Evolutionary conservation across 2,329 filamentous ascomycete species (phyloP), one percentile per base, ranked within the genome.

Genomic region (Microdochium trichocladiopsis): DNA sequence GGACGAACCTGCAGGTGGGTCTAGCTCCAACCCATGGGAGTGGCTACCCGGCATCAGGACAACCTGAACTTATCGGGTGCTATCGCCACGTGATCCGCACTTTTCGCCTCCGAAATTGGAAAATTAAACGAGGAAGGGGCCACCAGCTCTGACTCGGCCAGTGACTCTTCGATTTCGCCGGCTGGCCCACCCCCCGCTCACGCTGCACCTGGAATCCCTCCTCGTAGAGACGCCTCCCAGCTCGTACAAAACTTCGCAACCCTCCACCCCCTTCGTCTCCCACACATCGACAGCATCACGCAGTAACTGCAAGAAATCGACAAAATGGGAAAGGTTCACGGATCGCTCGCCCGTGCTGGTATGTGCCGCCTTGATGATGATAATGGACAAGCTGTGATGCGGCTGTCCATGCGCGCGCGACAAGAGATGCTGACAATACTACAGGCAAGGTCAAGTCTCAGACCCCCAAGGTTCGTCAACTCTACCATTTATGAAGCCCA

Each of bases 391-490:
- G 49, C 12, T 22, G 36, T 47, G 10, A 25, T 18, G 48, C 49
- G 43, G 41, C 37, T 25, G 25, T 8, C n/a, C 49, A 25, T 45
- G 18, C 41, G n/a, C n/a, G n/a, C n/a, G n/a, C n/a, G n/a, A 53
- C 50, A 52, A 50, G 55, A 52, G 52, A 57, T 51, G 60, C 62
- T 66, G 58, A 68, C 55, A 49, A 36, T n/a, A 6, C 37, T 56
- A 45, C 58, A 79, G 90, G 90, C 81, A 95, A 95, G 84, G 91
- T 96, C 86, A 95, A 95, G 88, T 93, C 89, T 79, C 89, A 93
- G 78, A 93, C 88, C 66, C 88, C 88, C 70, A 92, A 93, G 85
- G 88, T 91, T 82, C 75, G 82, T 75, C 61, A 57, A 58, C 23
- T 57, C 56, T 51, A 41, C 36, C n/a, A 41, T 18, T 18, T 45